Conservation (phyloP, 202 grass and related monocot species). For the Miscanthus sacchariflorus region DNA sequence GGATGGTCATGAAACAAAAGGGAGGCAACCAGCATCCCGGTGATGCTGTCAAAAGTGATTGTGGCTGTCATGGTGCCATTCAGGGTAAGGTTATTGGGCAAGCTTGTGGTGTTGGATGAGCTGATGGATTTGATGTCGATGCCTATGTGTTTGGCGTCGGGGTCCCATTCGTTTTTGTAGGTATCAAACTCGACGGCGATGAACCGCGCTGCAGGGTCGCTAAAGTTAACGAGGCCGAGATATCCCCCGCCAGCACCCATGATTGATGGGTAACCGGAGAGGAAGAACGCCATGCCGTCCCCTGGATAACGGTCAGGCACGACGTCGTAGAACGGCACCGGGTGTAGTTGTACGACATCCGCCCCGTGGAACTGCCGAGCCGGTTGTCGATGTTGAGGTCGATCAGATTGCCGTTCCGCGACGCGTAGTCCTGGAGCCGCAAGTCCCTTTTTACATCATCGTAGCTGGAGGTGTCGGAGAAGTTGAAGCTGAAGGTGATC, state of each 20-base stretch:
- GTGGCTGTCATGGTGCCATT: not conserved
- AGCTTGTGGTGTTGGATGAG: not conserved
- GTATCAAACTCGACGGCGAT: not conserved
- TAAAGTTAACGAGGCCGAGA: not conserved
- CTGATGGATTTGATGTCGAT: not conserved
- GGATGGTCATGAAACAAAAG: not conserved
- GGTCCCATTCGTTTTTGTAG: not conserved
- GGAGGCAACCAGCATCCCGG: not conserved
- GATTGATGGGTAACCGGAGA: not conserved
- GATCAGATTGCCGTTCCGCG: no score
- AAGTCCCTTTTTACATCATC: not conserved
- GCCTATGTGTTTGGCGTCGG: not conserved
- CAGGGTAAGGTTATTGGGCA: no score
- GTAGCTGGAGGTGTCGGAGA: not conserved
- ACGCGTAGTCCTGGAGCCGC: not conserved
- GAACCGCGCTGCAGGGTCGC: not conserved
- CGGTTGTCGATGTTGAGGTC: no score
- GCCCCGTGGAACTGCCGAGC: no score
- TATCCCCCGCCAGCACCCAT: no score
- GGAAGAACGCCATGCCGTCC: not conserved
- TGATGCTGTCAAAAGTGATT: not conserved
- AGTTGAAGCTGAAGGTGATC: slow-evolving; percentile 8
- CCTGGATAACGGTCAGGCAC: no score
- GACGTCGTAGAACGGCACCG: slow-evolving; percentile 27
- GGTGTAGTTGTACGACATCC: slow-evolving; percentile 22